Evolutionary conservation across 2,329 filamentous ascomycete species (phyloP), one percentile per base, ranked within the genome.

Genomic region (Biscogniauxia mediterranea): DNA sequence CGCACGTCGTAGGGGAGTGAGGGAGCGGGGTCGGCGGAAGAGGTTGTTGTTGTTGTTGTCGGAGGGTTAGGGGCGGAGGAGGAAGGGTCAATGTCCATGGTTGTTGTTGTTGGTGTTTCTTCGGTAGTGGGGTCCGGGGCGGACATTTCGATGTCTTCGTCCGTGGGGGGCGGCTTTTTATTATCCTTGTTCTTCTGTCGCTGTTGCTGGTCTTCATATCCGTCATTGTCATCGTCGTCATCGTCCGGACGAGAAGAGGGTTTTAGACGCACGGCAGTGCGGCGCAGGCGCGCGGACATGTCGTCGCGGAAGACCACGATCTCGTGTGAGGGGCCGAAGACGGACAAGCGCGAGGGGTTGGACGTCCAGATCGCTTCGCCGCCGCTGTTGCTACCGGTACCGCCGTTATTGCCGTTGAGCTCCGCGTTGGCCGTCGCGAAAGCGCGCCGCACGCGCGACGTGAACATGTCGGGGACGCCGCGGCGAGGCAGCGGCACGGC

Each of bases 241-340:
- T 49, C 38, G 26, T 61, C 56, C n/a, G 57, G 50, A 66, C 64
- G 61, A 49, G 58, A 75, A 66, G 71, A 76, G 62, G 71, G 72
- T 63, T 88, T 87, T 63, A 96, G 87, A 13, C 85, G 84, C 32
- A 99, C 85, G 0, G 89, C 88, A 8, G 87, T 89, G 25, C 95
- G 85, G 52, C 93, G 85, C 21, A 99, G 79, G 2, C 95, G 86
- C 20, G 89, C 86, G 0, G 90, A 89, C 8, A 97, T 85, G 72
- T 98, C 92, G 74, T 99, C 95, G 46, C 95, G 81, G 72, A 97
- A 91, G 1, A 99, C 76, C 0, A 94, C 88, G 60, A 99, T 84
- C 71, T 99, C 95, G 71, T 96, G 91, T 38, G 87, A 86, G 0
- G 93, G 90, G 0, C 94, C 94, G 71, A 98, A 99, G 63, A 97